phyloP scores from a whole-genome alignment of 2,329 filamentous ascomycete species.

The Calonectria hongkongensis region DNA sequence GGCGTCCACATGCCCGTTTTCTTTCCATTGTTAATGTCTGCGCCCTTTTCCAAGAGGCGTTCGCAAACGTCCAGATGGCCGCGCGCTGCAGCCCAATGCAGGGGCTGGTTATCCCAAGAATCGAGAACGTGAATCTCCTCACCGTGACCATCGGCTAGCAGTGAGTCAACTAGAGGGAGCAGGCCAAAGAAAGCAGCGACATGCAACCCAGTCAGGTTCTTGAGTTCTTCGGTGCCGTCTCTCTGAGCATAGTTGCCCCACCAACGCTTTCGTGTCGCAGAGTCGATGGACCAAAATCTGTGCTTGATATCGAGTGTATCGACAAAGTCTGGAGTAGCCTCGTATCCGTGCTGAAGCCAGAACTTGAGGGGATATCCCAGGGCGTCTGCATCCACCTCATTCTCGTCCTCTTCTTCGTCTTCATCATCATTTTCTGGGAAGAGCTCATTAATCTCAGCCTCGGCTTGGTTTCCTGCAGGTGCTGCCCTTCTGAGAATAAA shows the following conservation, averaged over 20 bases:
- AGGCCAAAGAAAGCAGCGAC: slow-evolving; percentile 35
- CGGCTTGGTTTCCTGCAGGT: slow-evolving; percentile 19
- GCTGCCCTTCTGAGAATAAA: slow-evolving; percentile 24
- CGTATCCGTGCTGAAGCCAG: slow-evolving; percentile 35
- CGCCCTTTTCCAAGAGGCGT: slow-evolving; percentile 32
- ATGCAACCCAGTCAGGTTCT: slow-evolving; percentile 35
- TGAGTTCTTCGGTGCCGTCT: slow-evolving; percentile 33
- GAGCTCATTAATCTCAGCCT: slow-evolving; percentile 40
- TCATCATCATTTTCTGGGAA: slow-evolving; percentile 31
- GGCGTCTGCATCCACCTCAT: slow-evolving; percentile 24
- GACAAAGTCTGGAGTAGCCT: slow-evolving; percentile 34
- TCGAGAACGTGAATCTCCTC: slow-evolving; percentile 28
- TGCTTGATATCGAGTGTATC: slow-evolving; percentile 35
- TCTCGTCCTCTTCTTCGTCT: slow-evolving; percentile 21
- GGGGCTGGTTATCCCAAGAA: slow-evolving; percentile 33
- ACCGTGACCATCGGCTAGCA: slow-evolving; percentile 24
- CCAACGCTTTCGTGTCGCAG: slow-evolving; percentile 29
- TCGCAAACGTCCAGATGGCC: slow-evolving; percentile 31
- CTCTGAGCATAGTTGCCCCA: slow-evolving; percentile 33
- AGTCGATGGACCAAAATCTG: slow-evolving; percentile 35
- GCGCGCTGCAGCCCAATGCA: slow-evolving; percentile 31
- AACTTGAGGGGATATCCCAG: slow-evolving; percentile 41
- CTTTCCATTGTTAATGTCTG: slow-evolving; percentile 32
- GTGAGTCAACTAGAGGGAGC: slow-evolving; percentile 24
- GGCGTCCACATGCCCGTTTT: slow-evolving; percentile 30